Percentiles rank a stretch among this genome's conserved stretches.
Conservation (phyloP, 495 filamentous ascomycete species). For the Thermochaetoides thermophila region DNA sequence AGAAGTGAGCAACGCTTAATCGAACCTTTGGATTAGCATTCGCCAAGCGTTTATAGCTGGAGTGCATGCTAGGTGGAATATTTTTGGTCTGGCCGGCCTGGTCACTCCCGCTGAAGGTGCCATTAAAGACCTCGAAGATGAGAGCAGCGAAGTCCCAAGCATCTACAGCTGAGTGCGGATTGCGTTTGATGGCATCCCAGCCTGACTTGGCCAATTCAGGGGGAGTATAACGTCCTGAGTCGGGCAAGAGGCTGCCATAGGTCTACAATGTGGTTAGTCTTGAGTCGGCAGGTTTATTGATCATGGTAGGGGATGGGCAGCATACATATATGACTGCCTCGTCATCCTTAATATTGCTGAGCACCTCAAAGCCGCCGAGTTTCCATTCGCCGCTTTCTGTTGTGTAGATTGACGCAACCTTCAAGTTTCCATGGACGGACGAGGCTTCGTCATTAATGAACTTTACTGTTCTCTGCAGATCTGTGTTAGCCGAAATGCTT, state of each 20-base stretch:
- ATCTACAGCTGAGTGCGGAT: constrained; percentile 69
- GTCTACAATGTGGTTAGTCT: constrained; percentile 34
- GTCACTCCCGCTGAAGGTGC: constrained; percentile 52
- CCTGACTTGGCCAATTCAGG: constrained; percentile 76
- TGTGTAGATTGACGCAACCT: constrained; percentile 72
- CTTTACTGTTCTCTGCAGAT: constrained; percentile 62
- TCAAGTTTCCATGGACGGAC: constrained; percentile 75
- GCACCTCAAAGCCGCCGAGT: constrained; percentile 77
- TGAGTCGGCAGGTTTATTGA: background rate
- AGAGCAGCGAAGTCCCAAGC: constrained; percentile 74
- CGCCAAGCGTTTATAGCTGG: constrained; percentile 74
- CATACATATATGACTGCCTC: constrained; percentile 76
- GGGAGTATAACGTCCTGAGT: constrained; percentile 63
- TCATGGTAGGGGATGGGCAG: background rate
- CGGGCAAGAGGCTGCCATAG: constrained; percentile 74
- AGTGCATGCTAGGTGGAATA: constrained; percentile 74
- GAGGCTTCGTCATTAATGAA: constrained; percentile 91
- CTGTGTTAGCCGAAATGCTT: constrained; percentile 5
- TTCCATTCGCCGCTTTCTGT: constrained; percentile 98
- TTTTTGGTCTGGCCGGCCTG: constrained; percentile 73
- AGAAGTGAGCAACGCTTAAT: constrained; percentile 68
- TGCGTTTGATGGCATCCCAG: constrained; percentile 77
- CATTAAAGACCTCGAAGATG: constrained; percentile 86
- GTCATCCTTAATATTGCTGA: constrained; percentile 92
- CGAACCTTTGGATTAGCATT: constrained; percentile 81